phyloP scores from a whole-genome alignment of 148 eudicot genomes.

The Nepenthes gracilis region DNA sequence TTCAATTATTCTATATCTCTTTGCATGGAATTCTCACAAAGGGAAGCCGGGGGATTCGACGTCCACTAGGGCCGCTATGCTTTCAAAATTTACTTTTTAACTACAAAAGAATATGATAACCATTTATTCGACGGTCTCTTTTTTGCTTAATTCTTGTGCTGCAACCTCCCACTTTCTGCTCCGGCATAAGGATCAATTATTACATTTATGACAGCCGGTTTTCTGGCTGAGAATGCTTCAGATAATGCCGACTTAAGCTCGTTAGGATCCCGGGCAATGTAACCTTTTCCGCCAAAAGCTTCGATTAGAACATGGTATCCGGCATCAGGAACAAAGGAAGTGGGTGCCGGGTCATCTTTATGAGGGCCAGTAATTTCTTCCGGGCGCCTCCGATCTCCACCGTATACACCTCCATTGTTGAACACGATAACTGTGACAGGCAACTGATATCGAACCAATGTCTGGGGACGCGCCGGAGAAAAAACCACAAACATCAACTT shows the following conservation, averaged over 20 bases:
- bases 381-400: constrained; percentile 75
- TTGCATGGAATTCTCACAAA: too few species aligned
- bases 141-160: constrained; percentile 70
- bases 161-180: constrained; percentile 85
- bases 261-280: constrained; percentile 54
- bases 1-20: too few species aligned
- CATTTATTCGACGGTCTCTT: too few species aligned
- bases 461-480: constrained; percentile 26
- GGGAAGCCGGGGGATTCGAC: too few species aligned
- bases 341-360: constrained; percentile 89
- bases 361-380: constrained; percentile 73
- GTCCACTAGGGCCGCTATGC: too few species aligned
- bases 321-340: constrained; percentile 78
- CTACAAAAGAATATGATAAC: too few species aligned
- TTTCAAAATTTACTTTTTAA: too few species aligned
- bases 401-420: constrained; percentile 91
- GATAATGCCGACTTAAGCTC: constrained; percentile 71
- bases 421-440: constrained; percentile 85
- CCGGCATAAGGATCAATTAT: constrained; percentile 92
- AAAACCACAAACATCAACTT: not conserved
- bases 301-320: constrained; percentile 61
- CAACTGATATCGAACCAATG: constrained; percentile 78
- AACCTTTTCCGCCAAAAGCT: constrained; percentile 94
- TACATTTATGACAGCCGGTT: constrained; percentile 86
- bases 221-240: constrained; percentile 67